Evolutionary conservation across 1,139 yeast species (phyloP), one percentile per base, ranked within the genome.

Genomic region (Pichia norvegensis): DNA sequence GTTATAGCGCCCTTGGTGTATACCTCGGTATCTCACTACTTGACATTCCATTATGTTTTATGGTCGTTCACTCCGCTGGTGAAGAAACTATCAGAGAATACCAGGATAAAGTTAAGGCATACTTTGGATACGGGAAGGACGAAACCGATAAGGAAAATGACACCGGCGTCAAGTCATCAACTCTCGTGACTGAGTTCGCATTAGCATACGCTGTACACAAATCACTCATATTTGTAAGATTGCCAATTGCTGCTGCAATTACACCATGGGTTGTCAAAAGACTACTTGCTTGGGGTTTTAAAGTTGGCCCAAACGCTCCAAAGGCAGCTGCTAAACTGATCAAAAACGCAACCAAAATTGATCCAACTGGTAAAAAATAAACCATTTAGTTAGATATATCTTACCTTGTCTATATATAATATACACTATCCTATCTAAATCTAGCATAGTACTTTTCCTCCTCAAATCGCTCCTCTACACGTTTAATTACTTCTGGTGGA

Each of bases 181-280:
- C 77, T 4, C 56, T 84, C 29, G 65, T 77, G 60, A 78, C 88
- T 0, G 97, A 92, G 63, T 79, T 87, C 56, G 81, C 87, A 19
- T 74, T 94, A 52, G 98, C 98, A 0, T 92, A 92, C 63, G 96
- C 96, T 5, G 70, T 92, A 45, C 98, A 92, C 69, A 92, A 94
- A 67, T 78, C 94, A 6, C 72, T 90, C 52, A 75, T 83, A 13
- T 78, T 92, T 54, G 73, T 87, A 38, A 75, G 99, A 54, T 68
- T 92, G 9, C 98, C 99, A 13, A 65, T 88, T 37, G 83, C 97
- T 1, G 97, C 97, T 0, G 95, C 96, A 6, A 76, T 90, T 19
- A 88, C 97, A 0, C 99, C 98, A 1, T 64, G 79, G 5, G 73
- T 87, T 2, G 96, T 87, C 16, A 71, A 66, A 47, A 60, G 69